Conservation (phyloP, 768 basidiomycete species). For the Mycena rosella region DNA sequence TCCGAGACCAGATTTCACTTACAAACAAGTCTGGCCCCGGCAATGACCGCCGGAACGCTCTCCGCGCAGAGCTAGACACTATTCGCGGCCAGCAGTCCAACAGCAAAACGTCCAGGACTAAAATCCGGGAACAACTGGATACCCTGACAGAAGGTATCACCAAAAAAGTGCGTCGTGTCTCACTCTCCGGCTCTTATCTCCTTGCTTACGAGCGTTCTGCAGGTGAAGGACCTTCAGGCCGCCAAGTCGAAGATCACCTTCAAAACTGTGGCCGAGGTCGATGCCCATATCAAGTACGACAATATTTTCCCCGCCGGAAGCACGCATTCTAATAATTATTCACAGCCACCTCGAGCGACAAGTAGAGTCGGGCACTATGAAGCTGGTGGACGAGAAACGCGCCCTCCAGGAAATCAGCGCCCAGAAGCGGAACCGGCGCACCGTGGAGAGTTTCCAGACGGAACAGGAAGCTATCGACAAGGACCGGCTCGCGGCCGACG, state of each 20-base stretch:
- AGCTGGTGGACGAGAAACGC: conserved; percentile 95
- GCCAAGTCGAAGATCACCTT: conserved; percentile 82
- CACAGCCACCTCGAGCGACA: conserved; percentile 86
- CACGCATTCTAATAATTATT: conserved; percentile 21
- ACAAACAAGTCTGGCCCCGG: conserved; percentile 71
- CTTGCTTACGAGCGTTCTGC: conserved; percentile 14
- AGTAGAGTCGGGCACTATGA: conserved; percentile 92
- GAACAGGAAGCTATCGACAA: conserved; percentile 86
- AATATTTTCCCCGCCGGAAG: neutral
- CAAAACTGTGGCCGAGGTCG: conserved; percentile 88
- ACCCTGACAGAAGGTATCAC: conserved; percentile 79
- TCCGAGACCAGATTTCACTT: conserved; percentile 82
- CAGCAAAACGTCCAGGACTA: conserved; percentile 77
- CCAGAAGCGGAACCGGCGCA: conserved; percentile 76
- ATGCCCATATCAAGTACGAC: conserved; percentile 85
- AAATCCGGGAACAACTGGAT: conserved; percentile 85
- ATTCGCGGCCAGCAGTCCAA: conserved; percentile 85
- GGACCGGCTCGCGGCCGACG: conserved; percentile 80
- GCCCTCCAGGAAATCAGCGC: conserved; percentile 91
- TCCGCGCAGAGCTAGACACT: conserved; percentile 85
- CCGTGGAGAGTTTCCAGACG: conserved; percentile 84
- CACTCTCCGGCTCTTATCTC: neutral
- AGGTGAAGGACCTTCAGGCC: conserved; percentile 91
- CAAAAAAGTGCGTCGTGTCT: conserved; percentile 75
- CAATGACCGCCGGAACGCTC: conserved; percentile 77